phyloP scores from a whole-genome alignment of 1,284 basidiomycete genomes.

The Ganoderma meredithae region DNA sequence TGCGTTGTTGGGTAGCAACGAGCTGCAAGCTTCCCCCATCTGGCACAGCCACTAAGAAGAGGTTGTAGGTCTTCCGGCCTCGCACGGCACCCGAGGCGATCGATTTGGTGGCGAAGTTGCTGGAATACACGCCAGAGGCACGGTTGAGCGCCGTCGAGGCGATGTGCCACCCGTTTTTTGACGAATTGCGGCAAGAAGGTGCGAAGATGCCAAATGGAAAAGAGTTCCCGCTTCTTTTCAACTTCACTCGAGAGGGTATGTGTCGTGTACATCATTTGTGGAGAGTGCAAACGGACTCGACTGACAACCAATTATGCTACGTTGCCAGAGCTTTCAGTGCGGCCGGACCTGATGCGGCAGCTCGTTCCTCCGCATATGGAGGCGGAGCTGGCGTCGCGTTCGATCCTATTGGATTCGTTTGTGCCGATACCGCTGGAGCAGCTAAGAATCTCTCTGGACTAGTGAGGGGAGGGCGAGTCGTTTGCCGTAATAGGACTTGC shows the following conservation, averaged over 20 bases:
- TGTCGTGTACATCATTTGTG: conserved; percentile 24
- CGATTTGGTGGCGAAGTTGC: conserved; percentile 91
- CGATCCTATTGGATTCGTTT: conserved; percentile 91
- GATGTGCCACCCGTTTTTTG: conserved; percentile 97
- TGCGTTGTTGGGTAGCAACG: conserved; percentile 41
- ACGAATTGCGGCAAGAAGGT: conserved; percentile 91
- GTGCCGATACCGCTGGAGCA: conserved; percentile 94
- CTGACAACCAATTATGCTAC: conserved; percentile 12
- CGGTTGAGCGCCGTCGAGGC: conserved; percentile 94
- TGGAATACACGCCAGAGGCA: conserved; percentile 97
- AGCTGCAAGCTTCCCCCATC: neutral
- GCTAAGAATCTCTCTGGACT: conserved; percentile 90
- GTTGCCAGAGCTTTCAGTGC: conserved; percentile 88
- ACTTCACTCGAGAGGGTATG: conserved; percentile 96
- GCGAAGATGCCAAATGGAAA: conserved; percentile 97
- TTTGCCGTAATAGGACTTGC: conserved; percentile 31
- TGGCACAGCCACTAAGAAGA: conserved; percentile 23
- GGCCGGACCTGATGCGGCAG: conserved; percentile 92
- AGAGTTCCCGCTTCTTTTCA: conserved; percentile 93
- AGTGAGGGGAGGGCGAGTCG: conserved; percentile 42
- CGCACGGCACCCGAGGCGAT: conserved; percentile 97
- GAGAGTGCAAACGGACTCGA: neutral
- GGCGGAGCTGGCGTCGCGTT: conserved; percentile 85
- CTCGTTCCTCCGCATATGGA: conserved; percentile 93
- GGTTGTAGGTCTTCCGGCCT: conserved; percentile 91